Conservation (phyloP, 2,329 filamentous ascomycete species). For the Trichoderma guizhouense region DNA sequence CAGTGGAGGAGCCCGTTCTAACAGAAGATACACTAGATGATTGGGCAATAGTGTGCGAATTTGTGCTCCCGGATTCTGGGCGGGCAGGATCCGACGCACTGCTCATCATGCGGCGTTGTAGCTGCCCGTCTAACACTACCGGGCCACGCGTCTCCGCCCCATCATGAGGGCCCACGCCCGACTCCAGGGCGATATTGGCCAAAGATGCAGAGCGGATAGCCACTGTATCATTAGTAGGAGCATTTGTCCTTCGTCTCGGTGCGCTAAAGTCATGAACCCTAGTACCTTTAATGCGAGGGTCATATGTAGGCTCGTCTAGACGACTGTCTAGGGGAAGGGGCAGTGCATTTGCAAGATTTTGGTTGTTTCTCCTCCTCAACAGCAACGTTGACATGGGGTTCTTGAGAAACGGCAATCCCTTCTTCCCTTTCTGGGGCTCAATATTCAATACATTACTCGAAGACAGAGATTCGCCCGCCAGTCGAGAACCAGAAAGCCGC, state of each 20-base stretch:
- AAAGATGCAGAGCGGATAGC: conserved; percentile 21
- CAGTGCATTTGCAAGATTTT: conserved; percentile 43
- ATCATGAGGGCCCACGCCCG: conserved; percentile 6
- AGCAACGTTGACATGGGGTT: conserved; percentile 59
- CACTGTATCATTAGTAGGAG: conserved; percentile 18
- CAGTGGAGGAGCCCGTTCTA: conserved; percentile 20
- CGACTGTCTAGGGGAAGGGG: conserved; percentile 40
- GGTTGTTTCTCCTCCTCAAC: conserved; percentile 53
- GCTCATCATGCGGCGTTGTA: conserved; percentile 25
- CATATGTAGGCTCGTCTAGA: conserved; percentile 49
- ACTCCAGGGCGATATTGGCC: conserved; percentile 20
- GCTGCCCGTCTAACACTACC: not conserved
- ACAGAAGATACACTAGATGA: conserved; percentile 29
- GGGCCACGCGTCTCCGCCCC: not conserved
- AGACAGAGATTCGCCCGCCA: conserved; percentile 26
- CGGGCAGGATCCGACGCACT: conserved; percentile 31
- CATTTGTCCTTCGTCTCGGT: conserved; percentile 45
- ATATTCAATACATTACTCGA: conserved; percentile 18
- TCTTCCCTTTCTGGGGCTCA: conserved; percentile 48
- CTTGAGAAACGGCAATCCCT: conserved; percentile 56
- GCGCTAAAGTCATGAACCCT: conserved; percentile 65
- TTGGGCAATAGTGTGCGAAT: conserved; percentile 26
- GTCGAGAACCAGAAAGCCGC: conserved; percentile 38
- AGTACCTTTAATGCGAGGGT: conserved; percentile 62
- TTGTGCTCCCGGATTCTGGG: conserved; percentile 26